A percentile compares a stretch with the other conserved stretches of the same genome.
Conservation (phyloP, 225 moss, liverwort and hornwort genomes). For the Pleurozium schreberi region DNA sequence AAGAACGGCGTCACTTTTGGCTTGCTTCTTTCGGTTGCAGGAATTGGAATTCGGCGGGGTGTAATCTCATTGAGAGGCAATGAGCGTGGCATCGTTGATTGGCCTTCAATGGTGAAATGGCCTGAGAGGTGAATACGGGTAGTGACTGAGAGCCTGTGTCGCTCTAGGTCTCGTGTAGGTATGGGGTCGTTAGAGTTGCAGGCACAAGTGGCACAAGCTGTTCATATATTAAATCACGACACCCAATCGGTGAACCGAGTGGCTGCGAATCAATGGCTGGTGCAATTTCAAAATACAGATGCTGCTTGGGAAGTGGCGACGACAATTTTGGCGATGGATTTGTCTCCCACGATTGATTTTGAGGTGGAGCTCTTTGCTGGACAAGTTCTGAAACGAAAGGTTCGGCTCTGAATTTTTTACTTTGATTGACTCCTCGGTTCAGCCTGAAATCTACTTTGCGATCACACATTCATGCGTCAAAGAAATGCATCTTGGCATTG, state of each 20-base stretch:
- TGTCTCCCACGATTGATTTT: conserved; percentile 56
- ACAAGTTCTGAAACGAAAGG: conserved; percentile 94
- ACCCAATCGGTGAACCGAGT: conserved; percentile 81
- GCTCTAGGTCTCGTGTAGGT: neutral
- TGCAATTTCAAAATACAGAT: conserved; percentile 86
- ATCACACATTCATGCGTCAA: neutral
- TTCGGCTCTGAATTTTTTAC: neutral
- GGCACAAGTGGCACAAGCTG: conserved; percentile 75
- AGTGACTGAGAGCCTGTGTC: neutral
- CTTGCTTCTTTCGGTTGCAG: neutral
- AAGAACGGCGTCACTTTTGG: neutral
- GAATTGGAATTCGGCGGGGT: neutral
- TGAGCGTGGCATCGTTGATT: neutral
- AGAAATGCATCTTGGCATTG: neutral
- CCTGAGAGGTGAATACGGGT: conserved; percentile 6
- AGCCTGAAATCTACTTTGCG: neutral
- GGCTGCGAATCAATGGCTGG: conserved; percentile 95
- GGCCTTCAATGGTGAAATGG: conserved; percentile 13
- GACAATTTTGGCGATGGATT: conserved; percentile 68
- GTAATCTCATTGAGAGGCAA: neutral
- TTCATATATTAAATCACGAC: conserved; percentile 88
- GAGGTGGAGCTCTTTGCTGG: conserved; percentile 95
- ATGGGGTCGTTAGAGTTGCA: conserved; percentile 73
- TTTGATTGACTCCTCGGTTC: neutral
- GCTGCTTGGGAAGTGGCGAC: conserved; percentile 94